Percentiles rank a stretch among this genome's conserved stretches.
phyloP scores from a whole-genome alignment of 2,329 filamentous ascomycete genomes.

The Nothopassalora personata region DNA sequence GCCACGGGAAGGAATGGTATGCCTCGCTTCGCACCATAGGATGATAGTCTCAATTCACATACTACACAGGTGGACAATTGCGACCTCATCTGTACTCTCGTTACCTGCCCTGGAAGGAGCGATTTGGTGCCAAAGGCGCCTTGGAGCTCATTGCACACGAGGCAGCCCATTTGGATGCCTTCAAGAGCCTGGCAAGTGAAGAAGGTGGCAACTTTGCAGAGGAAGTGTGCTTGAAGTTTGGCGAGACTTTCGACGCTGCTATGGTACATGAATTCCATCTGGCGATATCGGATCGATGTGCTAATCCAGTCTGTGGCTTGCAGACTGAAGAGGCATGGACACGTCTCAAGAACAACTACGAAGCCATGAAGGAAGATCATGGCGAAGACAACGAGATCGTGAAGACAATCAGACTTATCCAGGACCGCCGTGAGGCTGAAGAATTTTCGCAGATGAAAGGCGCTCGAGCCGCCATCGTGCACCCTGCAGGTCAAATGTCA shows the following conservation, averaged over 20 bases:
- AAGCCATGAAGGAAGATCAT: constrained; percentile 27
- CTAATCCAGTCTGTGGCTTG: neutral
- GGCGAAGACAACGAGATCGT: constrained; percentile 29
- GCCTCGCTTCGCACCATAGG: neutral
- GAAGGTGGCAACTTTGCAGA: constrained; percentile 23
- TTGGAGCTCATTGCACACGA: constrained; percentile 28
- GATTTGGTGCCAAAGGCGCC: constrained; percentile 28
- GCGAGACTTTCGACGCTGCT: constrained; percentile 33
- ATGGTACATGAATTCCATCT: constrained; percentile 14
- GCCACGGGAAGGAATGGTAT: constrained; percentile 19
- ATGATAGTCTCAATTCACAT: neutral
- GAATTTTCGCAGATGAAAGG: constrained; percentile 32
- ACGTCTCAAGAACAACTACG: constrained; percentile 26
- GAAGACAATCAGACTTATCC: constrained; percentile 19
- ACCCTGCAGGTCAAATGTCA: constrained; percentile 27
- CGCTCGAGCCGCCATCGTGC: constrained; percentile 26
- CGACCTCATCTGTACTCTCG: constrained; percentile 30
- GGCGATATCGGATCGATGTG: neutral
- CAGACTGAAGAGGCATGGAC: constrained; percentile 28
- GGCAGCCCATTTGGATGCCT: constrained; percentile 26
- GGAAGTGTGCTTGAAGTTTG: constrained; percentile 28
- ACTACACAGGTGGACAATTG: constrained; percentile 23
- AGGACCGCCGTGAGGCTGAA: constrained; percentile 25
- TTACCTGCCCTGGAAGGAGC: constrained; percentile 27
- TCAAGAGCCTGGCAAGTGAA: constrained; percentile 14